Conservation (phyloP, 2,329 filamentous ascomycete genomes). For the Bipolaris cookei region DNA sequence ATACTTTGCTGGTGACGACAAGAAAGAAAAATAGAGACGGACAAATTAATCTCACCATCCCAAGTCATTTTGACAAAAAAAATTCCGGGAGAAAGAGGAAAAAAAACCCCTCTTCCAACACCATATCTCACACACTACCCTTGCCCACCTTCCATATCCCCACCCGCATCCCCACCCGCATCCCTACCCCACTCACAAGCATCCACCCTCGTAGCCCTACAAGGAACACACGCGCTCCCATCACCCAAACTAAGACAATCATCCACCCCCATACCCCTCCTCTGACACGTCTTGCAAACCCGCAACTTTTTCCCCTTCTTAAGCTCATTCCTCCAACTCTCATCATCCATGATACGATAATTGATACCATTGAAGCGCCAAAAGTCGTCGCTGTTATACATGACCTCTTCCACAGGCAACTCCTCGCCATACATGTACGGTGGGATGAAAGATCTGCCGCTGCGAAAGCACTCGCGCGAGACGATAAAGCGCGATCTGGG, state of each 20-base stretch:
- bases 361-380: slow-evolving; percentile 38
- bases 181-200: slow-evolving; percentile 20
- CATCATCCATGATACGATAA: slow-evolving; percentile 35
- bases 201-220: slow-evolving; percentile 6
- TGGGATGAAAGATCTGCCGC: slow-evolving; percentile 34
- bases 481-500: slow-evolving; percentile 31
- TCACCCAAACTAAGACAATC: slow-evolving; percentile 25
- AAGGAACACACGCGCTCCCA: slow-evolving; percentile 25
- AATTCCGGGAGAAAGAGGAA: too few relatives aligned
- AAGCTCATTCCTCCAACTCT: slow-evolving; percentile 23
- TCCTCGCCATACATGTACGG: slow-evolving; percentile 48
- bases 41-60: too few relatives aligned
- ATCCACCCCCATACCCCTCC: slow-evolving; percentile 12
- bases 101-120: too few relatives aligned
- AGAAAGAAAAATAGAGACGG: background rate
- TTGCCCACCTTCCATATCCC: background rate
- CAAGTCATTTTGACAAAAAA: background rate
- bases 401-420: slow-evolving; percentile 30
- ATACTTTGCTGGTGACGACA: background rate
- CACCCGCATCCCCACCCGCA: background rate
- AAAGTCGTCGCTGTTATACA: slow-evolving; percentile 41
- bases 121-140: background rate
- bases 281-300: slow-evolving; percentile 21
- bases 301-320: slow-evolving; percentile 16
- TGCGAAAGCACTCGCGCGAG: slow-evolving; percentile 31